Conservation (phyloP, 768 basidiomycete species). For the Gloeopeniophorella convolvens region DNA sequence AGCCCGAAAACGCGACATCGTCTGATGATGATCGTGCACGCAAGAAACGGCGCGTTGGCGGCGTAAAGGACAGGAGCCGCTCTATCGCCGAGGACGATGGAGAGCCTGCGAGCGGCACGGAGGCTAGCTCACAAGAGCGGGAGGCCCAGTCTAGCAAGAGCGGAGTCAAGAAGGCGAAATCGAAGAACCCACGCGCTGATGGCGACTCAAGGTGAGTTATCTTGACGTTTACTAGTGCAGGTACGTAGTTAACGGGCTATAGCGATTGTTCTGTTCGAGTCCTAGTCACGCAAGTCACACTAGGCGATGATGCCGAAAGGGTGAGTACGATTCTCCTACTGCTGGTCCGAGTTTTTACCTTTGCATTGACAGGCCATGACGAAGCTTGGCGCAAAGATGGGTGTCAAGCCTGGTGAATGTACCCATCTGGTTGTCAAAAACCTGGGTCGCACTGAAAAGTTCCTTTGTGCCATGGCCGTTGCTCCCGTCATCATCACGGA, state of each 20-base stretch:
- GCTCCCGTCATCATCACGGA: constrained; percentile 57
- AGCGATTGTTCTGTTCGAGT: constrained; percentile 36
- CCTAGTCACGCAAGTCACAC: constrained; percentile 60
- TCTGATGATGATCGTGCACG: constrained; percentile 10
- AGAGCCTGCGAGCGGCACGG: background rate
- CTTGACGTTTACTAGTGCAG: background rate
- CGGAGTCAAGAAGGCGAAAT: background rate
- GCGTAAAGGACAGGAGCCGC: constrained; percentile 24
- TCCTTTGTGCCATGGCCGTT: constrained; percentile 66
- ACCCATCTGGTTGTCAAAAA: constrained; percentile 71
- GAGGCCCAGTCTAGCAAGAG: background rate
- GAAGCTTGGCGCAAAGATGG: constrained; percentile 62
- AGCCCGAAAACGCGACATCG: constrained; percentile 5
- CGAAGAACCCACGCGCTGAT: background rate
- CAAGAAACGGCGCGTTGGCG: constrained; percentile 16
- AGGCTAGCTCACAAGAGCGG: background rate
- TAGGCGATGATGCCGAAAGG: constrained; percentile 54
- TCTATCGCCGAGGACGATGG: background rate
- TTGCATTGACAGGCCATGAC: constrained; percentile 41
- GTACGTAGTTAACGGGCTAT: background rate
- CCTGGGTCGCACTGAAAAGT: constrained; percentile 82
- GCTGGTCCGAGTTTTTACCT: background rate
- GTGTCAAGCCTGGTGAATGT: constrained; percentile 55
- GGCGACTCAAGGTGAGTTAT: constrained; percentile 6
- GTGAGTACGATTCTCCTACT: constrained; percentile 30